Conservation (phyloP, 305 asterid species). For the Plantago rigida region DNA sequence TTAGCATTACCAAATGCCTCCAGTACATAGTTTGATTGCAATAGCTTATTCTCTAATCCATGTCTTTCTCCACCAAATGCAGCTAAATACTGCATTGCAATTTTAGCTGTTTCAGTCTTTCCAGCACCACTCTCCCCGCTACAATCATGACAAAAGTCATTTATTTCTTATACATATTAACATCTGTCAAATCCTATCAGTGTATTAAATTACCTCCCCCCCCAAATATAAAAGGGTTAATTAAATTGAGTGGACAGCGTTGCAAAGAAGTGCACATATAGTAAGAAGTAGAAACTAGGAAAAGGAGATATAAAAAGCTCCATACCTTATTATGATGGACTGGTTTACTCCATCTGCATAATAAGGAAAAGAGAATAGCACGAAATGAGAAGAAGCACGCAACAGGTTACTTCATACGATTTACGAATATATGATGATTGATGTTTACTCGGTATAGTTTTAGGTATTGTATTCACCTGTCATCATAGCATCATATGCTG, state of each 20-base stretch:
- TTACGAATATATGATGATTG: slow-evolving; percentile 17
- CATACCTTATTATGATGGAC: slow-evolving; percentile 75
- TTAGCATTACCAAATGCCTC: slow-evolving; percentile 97
- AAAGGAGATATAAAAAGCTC: slow-evolving; percentile 4
- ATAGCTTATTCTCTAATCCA: slow-evolving; percentile 60
- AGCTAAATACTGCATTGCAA: slow-evolving; percentile 83
- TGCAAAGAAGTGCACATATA: slow-evolving; percentile 7
- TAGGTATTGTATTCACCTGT: slow-evolving; percentile 39
- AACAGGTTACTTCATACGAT: slow-evolving; percentile 18
- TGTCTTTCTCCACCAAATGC: slow-evolving; percentile 55
- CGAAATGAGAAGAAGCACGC: slow-evolving; percentile 21
- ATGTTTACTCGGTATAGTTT: slow-evolving; percentile 12
- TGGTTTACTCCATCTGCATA: slow-evolving; percentile 65
- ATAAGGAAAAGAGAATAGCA: slow-evolving; percentile 15
- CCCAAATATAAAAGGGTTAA: too few relatives aligned
- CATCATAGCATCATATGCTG: slow-evolving; percentile 75
- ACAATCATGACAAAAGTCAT: slow-evolving; percentile 25
- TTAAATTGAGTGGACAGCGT: not conserved
- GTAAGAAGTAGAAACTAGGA: slow-evolving; percentile 14
- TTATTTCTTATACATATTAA: slow-evolving; percentile 16
- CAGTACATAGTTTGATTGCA: slow-evolving; percentile 60
- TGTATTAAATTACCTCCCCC: not conserved
- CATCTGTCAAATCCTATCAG: not conserved
- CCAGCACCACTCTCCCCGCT: slow-evolving; percentile 99
- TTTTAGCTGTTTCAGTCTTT: slow-evolving; percentile 89